phyloP scores from a whole-genome alignment of 1,139 yeast species.

The Debaryomyces fabryi region DNA sequence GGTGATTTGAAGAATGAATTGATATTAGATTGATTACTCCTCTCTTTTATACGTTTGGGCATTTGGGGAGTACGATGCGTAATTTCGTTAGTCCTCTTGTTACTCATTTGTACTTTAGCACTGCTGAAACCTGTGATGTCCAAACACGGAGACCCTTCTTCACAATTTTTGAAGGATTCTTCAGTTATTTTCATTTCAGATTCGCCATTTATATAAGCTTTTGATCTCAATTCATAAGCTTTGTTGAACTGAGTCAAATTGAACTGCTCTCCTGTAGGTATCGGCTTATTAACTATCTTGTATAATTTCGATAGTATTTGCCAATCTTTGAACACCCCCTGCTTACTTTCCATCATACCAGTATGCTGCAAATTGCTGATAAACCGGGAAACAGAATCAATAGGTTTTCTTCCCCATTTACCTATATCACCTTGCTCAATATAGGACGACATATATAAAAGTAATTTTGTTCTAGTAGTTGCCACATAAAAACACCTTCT shows the following conservation, averaged over 20 bases:
- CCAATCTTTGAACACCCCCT: conserved; percentile 22
- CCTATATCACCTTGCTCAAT: conserved; percentile 22
- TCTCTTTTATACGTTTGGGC: not conserved
- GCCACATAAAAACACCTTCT: conserved; percentile 87
- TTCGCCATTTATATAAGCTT: conserved; percentile 18
- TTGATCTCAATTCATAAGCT: conserved; percentile 34
- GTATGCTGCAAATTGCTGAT: conserved; percentile 14
- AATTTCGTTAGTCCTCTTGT: not conserved
- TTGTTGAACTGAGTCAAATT: conserved; percentile 66
- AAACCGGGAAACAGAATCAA: conserved; percentile 35
- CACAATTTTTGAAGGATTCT: conserved; percentile 8
- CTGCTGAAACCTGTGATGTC: conserved; percentile 3
- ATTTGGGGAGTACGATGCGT: not conserved
- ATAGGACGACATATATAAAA: conserved; percentile 41
- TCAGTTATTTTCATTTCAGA: conserved; percentile 13
- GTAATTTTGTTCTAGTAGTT: conserved; percentile 71
- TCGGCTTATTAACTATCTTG: conserved; percentile 14
- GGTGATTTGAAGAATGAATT: not conserved
- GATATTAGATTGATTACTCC: conserved; percentile 1
- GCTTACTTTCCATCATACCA: conserved; percentile 10
- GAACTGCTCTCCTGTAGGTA: conserved; percentile 29
- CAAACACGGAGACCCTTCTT: not conserved
- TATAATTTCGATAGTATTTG: conserved; percentile 23
- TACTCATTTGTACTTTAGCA: not conserved
- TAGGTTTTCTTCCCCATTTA: conserved; percentile 25